Percentiles rank a stretch among this genome's conserved stretches.
Conservation (phyloP, 164 flowering plant species). For the Euptelea pleiosperma region DNA sequence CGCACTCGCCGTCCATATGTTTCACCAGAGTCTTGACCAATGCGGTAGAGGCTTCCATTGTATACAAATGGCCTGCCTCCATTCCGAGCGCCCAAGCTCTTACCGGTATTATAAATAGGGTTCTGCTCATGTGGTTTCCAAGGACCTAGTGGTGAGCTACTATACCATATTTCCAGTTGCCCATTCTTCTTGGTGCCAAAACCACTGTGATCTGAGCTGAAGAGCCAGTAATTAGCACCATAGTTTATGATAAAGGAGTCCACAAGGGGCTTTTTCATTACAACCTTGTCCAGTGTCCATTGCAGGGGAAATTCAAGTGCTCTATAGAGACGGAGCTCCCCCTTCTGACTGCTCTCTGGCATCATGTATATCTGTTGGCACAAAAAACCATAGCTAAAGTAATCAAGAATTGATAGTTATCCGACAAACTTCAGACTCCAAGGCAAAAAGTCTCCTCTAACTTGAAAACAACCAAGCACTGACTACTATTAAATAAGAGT, state of each 20-base stretch:
- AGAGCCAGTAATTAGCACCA: slow-evolving; percentile 70
- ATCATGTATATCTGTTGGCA: slow-evolving; percentile 83
- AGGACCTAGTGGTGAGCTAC: slow-evolving; percentile 79
- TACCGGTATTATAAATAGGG: slow-evolving; percentile 60
- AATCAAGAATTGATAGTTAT: too few species aligned
- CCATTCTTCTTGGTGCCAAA: slow-evolving; percentile 76
- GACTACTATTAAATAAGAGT: neutral
- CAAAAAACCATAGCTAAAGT: too few species aligned
- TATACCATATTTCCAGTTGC: slow-evolving; percentile 84
- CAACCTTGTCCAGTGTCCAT: slow-evolving; percentile 71
- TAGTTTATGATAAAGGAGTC: slow-evolving; percentile 63
- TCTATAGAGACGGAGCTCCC: slow-evolving; percentile 79
- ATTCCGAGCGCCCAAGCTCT: slow-evolving; percentile 75
- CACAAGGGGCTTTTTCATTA: slow-evolving; percentile 80
- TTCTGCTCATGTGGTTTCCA: slow-evolving; percentile 93
- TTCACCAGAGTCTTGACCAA: slow-evolving; percentile 87
- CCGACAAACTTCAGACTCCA: neutral
- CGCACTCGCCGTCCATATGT: slow-evolving; percentile 73
- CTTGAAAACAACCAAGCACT: slow-evolving; percentile 10
- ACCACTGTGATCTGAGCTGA: slow-evolving; percentile 86
- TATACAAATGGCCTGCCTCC: slow-evolving; percentile 87
- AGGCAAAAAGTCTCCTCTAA: neutral
- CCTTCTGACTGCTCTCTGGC: slow-evolving; percentile 85
- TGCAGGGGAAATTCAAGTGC: slow-evolving; percentile 73
- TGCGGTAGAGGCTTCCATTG: slow-evolving; percentile 66